Conservation (phyloP, 2,329 filamentous ascomycete species). For the Xylariales sp. region DNA sequence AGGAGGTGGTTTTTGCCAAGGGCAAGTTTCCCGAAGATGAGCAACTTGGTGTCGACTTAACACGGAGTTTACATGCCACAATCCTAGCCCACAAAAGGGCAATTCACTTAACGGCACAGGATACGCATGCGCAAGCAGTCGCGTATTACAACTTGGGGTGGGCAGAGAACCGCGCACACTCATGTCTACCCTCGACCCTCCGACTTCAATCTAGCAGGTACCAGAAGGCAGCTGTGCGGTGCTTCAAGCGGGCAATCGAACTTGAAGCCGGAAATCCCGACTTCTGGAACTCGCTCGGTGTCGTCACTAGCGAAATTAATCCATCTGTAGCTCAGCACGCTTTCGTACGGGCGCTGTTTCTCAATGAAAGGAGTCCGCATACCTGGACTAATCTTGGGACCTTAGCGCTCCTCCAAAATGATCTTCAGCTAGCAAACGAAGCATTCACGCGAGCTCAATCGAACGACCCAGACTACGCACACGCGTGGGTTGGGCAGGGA, state of each 20-base stretch:
- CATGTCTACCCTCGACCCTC: conserved; percentile 66
- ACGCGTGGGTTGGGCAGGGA: conserved; percentile 94
- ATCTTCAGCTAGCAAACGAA: conserved; percentile 86
- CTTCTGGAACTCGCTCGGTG: conserved; percentile 96
- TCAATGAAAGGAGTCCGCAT: conserved; percentile 87
- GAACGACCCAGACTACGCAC: conserved; percentile 90
- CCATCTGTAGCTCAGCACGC: conserved; percentile 91
- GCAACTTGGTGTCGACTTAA: conserved; percentile 62
- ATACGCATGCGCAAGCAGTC: conserved; percentile 90
- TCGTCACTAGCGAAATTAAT: conserved; percentile 87
- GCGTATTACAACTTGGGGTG: conserved; percentile 97
- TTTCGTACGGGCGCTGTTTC: conserved; percentile 89
- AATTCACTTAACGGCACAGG: conserved; percentile 76
- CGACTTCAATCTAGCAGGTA: conserved; percentile 73
- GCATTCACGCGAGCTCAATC: conserved; percentile 93
- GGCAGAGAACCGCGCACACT: conserved; percentile 87
- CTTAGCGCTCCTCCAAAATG: conserved; percentile 85
- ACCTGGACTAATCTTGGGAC: conserved; percentile 93
- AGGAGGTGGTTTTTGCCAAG: conserved; percentile 58
- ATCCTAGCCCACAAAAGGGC: conserved; percentile 91
- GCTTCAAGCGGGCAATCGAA: conserved; percentile 96
- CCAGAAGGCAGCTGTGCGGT: conserved; percentile 83
- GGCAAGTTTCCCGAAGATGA: conserved; percentile 61
- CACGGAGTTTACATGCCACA: conserved; percentile 73
- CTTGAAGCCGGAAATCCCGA: conserved; percentile 93